Evolutionary conservation across 495 filamentous ascomycete genomes (phyloP).

Genomic region (Massariosphaeria phaeospora): DNA sequence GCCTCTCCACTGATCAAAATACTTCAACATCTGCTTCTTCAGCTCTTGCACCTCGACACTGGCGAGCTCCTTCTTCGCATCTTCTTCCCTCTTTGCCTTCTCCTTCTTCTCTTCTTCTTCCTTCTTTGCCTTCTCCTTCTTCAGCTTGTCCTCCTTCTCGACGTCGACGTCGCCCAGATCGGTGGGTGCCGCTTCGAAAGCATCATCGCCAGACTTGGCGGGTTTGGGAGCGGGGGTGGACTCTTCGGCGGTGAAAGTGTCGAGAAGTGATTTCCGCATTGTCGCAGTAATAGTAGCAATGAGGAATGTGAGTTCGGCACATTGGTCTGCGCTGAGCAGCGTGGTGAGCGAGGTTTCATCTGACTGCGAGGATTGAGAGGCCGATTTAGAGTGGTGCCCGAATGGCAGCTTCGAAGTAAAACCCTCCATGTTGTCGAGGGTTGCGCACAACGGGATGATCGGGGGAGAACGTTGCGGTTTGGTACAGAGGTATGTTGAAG

Average conservation of each 20-base stretch:
- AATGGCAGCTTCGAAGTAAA: slow-evolving; percentile 22
- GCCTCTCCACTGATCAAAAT: slow-evolving; percentile 63
- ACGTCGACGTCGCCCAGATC: slow-evolving; percentile 14
- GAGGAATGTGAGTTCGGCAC: slow-evolving; percentile 28
- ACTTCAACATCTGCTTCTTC: slow-evolving; percentile 46
- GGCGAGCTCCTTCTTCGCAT: slow-evolving; percentile 37
- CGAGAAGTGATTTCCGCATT: slow-evolving; percentile 25
- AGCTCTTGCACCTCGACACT: slow-evolving; percentile 35
- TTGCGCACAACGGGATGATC: not conserved
- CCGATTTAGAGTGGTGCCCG: slow-evolving; percentile 17
- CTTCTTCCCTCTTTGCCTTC: slow-evolving; percentile 14
- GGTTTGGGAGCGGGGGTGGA: not conserved
- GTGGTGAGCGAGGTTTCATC: slow-evolving; percentile 29
- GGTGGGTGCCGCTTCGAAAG: slow-evolving; percentile 4
- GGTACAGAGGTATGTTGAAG: not conserved
- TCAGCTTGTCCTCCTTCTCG: slow-evolving; percentile 28
- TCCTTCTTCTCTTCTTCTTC: slow-evolving; percentile 21
- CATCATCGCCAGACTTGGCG: slow-evolving; percentile 11
- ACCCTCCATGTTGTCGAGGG: not conserved
- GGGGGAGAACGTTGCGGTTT: not conserved
- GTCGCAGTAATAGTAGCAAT: slow-evolving; percentile 27
- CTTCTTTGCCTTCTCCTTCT: slow-evolving; percentile 11
- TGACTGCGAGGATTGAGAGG: not conserved
- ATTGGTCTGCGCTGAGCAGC: slow-evolving; percentile 24
- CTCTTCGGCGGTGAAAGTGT: slow-evolving; percentile 26